phyloP scores from a whole-genome alignment of 768 basidiomycete genomes.

The Suillus americanus region DNA sequence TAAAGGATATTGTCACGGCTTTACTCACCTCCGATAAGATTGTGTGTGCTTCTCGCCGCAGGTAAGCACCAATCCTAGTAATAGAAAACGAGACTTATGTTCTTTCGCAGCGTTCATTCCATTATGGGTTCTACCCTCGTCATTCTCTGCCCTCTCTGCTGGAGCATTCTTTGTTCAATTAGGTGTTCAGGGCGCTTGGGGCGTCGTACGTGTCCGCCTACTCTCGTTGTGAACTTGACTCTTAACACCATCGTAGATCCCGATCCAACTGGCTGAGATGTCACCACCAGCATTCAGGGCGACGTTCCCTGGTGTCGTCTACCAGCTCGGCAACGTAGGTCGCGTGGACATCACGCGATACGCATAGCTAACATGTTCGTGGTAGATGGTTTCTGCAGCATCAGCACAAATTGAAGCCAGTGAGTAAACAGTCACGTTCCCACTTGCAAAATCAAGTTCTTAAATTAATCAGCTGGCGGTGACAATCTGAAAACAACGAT shows the following conservation, averaged over 20 bases:
- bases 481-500: conserved; percentile 54
- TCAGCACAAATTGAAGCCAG: conserved; percentile 81
- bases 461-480: conserved; percentile 53
- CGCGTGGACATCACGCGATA: neutral
- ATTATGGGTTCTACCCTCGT: conserved; percentile 78
- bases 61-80: conserved; percentile 18
- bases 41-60: conserved; percentile 55
- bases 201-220: conserved; percentile 54
- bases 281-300: conserved; percentile 89
- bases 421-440: conserved; percentile 26
- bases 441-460: neutral
- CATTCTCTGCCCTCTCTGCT: conserved; percentile 69
- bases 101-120: conserved; percentile 54
- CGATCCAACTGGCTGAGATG: conserved; percentile 81
- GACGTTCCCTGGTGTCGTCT: conserved; percentile 82
- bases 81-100: neutral
- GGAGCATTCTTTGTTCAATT: conserved; percentile 88
- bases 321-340: conserved; percentile 72
- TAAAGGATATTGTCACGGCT: neutral
- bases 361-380: neutral
- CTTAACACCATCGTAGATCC: conserved; percentile 38
- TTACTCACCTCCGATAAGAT: conserved; percentile 29
- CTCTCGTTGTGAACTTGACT: neutral
- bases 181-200: conserved; percentile 91
- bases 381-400: conserved; percentile 65